Percentiles rank a stretch among this genome's conserved stretches.
Conservation (phyloP, 331 rosid species). For the Spiraea crenata region DNA sequence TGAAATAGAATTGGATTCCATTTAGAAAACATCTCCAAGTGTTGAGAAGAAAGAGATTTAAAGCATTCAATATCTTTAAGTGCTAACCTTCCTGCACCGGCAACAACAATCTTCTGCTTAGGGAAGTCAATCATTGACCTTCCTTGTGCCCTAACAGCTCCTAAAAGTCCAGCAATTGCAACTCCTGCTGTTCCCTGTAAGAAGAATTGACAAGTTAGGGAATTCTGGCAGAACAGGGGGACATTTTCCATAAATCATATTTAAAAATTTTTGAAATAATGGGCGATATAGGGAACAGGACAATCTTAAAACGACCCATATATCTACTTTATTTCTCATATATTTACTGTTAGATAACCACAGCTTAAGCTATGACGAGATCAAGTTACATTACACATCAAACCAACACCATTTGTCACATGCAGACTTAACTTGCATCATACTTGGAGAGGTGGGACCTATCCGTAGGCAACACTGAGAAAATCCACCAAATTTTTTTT, state of each 20-base stretch:
- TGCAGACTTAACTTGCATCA: background rate
- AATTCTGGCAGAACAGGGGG: conserved; percentile 6
- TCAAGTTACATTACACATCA: background rate
- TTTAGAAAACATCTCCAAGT: background rate
- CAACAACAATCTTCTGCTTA: conserved; percentile 95
- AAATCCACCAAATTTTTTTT: no score
- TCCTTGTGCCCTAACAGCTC: conserved; percentile 99
- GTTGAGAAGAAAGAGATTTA: background rate
- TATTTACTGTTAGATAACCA: background rate
- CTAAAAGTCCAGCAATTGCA: conserved; percentile 96
- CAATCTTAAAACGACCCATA: background rate
- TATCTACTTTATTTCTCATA: background rate
- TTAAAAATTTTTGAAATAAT: background rate
- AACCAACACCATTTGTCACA: background rate
- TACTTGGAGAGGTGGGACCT: background rate
- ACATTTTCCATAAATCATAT: background rate
- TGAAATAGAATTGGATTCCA: no score
- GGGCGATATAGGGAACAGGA: background rate
- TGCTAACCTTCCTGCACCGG: conserved; percentile 99
- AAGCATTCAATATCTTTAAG: background rate
- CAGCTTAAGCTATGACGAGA: conserved; percentile 6
- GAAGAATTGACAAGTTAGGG: conserved; percentile 20
- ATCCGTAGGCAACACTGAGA: background rate
- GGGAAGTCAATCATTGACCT: conserved; percentile 98
- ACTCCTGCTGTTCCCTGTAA: conserved; percentile 98